These are phyloP conservation scores for Casuarina glauca DNA, from an alignment of 306 rosid genomes.

Conservation along the genomic window DNA sequence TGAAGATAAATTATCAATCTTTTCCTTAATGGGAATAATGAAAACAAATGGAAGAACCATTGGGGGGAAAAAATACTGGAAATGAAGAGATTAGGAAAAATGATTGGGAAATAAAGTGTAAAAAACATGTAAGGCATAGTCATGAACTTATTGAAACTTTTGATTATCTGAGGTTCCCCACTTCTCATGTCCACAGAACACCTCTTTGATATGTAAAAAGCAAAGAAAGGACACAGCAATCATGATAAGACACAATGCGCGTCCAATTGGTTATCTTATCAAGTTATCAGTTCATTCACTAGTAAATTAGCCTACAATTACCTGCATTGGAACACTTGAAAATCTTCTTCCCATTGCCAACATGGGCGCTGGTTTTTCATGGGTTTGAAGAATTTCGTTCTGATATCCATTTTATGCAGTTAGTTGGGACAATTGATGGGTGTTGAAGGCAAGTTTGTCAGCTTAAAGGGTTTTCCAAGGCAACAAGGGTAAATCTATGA, in stretches of 20 bases:
- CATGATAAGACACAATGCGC: slow-evolving; percentile 23
- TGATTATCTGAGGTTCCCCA: slow-evolving; percentile 10
- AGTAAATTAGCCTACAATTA: slow-evolving; percentile 1
- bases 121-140: not conserved
- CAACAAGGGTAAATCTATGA: slow-evolving; percentile 18
- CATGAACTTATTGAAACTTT: slow-evolving; percentile 4
- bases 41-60: not conserved
- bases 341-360: too few relatives aligned
- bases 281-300: slow-evolving; percentile 31
- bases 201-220: slow-evolving; percentile 1
- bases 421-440: not conserved
- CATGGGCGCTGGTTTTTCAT: too few relatives aligned
- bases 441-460: not conserved
- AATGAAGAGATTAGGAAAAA: not conserved
- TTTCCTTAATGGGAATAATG: not conserved
- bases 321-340: too few relatives aligned
- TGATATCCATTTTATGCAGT: not conserved
- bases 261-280: slow-evolving; percentile 21
- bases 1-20: not conserved
- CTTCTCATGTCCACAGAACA: slow-evolving; percentile 6
- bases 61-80: not conserved
- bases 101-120: not conserved
- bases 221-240: slow-evolving; percentile 6
- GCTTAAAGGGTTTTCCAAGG: slow-evolving; percentile 20
- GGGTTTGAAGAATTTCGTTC: too few relatives aligned